Evolutionary conservation across 2,329 filamentous ascomycete species (phyloP).

Genomic region (Botrytis cinerea): DNA sequence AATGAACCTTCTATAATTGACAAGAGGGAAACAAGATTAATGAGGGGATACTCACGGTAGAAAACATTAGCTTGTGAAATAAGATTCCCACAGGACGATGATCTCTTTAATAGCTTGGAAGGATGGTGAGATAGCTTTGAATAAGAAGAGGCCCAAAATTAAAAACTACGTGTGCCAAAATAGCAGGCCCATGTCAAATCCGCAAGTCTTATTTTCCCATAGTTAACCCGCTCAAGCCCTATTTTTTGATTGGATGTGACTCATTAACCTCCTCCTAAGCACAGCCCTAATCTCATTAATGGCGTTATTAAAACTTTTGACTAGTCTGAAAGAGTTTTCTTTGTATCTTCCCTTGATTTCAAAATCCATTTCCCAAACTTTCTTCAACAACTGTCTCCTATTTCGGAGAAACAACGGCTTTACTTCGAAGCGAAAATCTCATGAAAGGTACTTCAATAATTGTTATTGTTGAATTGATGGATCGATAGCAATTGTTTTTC

Average conservation of each 20-base stretch:
- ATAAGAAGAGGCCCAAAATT: not conserved
- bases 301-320: not conserved
- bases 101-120: not conserved
- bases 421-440: constrained; percentile 10
- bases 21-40: too few species aligned
- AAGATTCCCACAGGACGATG: not conserved
- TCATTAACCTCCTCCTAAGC: not conserved
- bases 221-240: not conserved
- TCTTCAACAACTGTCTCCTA: not conserved
- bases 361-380: not conserved
- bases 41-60: not conserved
- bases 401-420: not conserved
- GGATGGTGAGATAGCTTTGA: not conserved
- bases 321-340: not conserved
- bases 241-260: not conserved
- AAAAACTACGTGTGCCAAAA: not conserved
- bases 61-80: too few species aligned
- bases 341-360: not conserved
- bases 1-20: not conserved
- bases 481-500: not conserved
- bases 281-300: not conserved
- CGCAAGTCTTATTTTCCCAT: too few species aligned
- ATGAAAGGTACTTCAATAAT: not conserved
- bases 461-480: not conserved
- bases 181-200: not conserved